Conservation (phyloP, 2,329 filamentous ascomycete species). For the Claviceps africana region DNA sequence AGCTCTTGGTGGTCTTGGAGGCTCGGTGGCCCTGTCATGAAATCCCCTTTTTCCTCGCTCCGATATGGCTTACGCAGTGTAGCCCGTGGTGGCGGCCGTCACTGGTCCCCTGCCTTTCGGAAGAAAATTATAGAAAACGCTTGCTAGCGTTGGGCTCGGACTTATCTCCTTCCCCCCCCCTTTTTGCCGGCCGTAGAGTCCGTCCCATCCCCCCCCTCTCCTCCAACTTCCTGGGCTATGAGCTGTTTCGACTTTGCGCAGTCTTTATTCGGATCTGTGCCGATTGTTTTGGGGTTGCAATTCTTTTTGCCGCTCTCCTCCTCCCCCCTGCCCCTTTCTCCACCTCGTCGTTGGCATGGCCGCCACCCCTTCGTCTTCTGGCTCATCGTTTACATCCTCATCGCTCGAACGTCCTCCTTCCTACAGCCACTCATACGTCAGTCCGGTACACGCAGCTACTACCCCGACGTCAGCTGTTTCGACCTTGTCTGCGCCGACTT, state of each 20-base stretch:
- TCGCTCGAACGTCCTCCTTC: slow-evolving; percentile 28
- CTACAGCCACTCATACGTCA: slow-evolving; percentile 27
- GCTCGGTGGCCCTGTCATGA: background rate
- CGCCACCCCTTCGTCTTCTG: slow-evolving; percentile 28
- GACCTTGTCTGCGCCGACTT: slow-evolving; percentile 30
- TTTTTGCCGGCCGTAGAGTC: background rate
- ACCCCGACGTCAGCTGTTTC: slow-evolving; percentile 30
- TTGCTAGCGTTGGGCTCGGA: background rate
- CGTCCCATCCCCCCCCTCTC: background rate
- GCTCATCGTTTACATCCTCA: slow-evolving; percentile 34
- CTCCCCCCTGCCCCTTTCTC: background rate
- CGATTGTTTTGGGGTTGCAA: background rate
- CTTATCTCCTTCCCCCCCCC: background rate
- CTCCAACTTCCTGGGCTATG: background rate
- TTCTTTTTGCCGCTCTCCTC: background rate
- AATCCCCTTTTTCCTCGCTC: background rate
- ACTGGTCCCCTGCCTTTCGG: slow-evolving; percentile 1
- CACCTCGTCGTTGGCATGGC: slow-evolving; percentile 18
- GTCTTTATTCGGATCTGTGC: background rate
- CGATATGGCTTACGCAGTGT: background rate
- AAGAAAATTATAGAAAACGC: background rate
- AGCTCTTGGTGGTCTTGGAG: too few species aligned
- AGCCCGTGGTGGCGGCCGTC: background rate
- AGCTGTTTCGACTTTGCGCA: background rate
- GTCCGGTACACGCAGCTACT: slow-evolving; percentile 30